Evolutionary conservation across 768 basidiomycete species (phyloP).

Genomic region (Rhizopogon vesiculosus): DNA sequence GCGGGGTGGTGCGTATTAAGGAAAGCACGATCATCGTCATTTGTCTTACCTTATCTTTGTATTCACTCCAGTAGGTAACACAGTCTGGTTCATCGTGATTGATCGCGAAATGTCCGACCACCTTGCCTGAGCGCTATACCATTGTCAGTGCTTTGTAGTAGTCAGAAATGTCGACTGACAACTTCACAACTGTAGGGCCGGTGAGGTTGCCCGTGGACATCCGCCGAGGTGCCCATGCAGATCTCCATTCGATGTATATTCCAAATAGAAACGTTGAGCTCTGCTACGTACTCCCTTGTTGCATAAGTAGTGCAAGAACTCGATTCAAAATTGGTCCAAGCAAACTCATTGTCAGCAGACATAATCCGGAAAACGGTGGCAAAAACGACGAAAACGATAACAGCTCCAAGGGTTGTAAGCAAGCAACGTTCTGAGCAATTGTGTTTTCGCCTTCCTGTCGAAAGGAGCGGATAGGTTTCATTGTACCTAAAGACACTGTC

Average conservation of each 20-base stretch:
- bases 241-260: slow-evolving; percentile 13
- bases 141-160: neutral
- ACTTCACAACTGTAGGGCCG: slow-evolving; percentile 20
- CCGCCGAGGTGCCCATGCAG: slow-evolving; percentile 15
- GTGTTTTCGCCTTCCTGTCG: neutral
- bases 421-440: neutral
- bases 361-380: neutral
- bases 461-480: neutral
- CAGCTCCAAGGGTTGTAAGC: neutral
- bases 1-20: neutral
- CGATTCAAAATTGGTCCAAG: slow-evolving; percentile 12
- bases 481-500: neutral
- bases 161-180: neutral
- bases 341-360: neutral
- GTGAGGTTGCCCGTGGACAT: slow-evolving; percentile 15
- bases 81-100: slow-evolving; percentile 23
- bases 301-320: slow-evolving; percentile 22
- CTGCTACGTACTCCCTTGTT: slow-evolving; percentile 24
- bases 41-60: slow-evolving; percentile 19
- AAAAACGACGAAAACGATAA: neutral
- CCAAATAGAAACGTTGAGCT: slow-evolving; percentile 25
- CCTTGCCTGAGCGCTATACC: slow-evolving; percentile 11
- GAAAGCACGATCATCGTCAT: neutral
- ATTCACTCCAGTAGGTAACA: slow-evolving; percentile 17
- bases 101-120: slow-evolving; percentile 23